These are phyloP conservation scores for Lithocarpus polystachyus DNA, from an alignment of 306 rosid genomes.

Conservation along the genomic window DNA sequence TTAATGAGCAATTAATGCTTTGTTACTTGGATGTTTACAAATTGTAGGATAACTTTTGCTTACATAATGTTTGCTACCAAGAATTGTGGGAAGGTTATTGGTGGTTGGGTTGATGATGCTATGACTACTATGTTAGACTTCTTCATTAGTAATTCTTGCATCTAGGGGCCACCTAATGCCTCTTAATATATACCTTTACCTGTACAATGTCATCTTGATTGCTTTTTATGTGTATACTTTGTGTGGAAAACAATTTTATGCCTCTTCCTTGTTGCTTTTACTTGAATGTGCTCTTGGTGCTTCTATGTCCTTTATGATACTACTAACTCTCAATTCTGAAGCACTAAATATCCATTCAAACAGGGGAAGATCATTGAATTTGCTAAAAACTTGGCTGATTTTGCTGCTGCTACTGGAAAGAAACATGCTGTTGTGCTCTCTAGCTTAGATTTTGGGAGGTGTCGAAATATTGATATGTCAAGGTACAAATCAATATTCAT, in stretches of 20 bases:
- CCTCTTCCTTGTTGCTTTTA: conserved; percentile 5
- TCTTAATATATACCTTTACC: neutral
- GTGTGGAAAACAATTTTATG: neutral
- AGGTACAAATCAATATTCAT: conserved; percentile 41
- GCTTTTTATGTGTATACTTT: too few species aligned
- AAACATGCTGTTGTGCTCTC: conserved; percentile 76
- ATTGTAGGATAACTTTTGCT: too few species aligned
- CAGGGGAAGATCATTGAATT: conserved; percentile 80
- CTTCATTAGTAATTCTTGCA: too few species aligned
- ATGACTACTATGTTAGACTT: neutral
- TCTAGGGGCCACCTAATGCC: neutral
- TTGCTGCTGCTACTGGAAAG: conserved; percentile 62
- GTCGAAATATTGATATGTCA: conserved; percentile 80
- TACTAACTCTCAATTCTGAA: conserved; percentile 14
- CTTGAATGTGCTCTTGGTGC: neutral
- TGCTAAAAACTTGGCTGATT: conserved; percentile 72
- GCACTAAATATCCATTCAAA: conserved; percentile 19
- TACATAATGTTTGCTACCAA: too few species aligned
- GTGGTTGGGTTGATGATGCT: neutral
- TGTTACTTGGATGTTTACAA: neutral
- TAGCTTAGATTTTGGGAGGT: conserved; percentile 87
- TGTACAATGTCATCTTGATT: too few species aligned
- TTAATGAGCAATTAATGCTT: neutral
- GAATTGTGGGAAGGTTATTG: neutral
- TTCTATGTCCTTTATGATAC: conserved; percentile 5